Evolutionary conservation across 805 yeast species (phyloP).

Genomic region (Lachancea dasiensis): DNA sequence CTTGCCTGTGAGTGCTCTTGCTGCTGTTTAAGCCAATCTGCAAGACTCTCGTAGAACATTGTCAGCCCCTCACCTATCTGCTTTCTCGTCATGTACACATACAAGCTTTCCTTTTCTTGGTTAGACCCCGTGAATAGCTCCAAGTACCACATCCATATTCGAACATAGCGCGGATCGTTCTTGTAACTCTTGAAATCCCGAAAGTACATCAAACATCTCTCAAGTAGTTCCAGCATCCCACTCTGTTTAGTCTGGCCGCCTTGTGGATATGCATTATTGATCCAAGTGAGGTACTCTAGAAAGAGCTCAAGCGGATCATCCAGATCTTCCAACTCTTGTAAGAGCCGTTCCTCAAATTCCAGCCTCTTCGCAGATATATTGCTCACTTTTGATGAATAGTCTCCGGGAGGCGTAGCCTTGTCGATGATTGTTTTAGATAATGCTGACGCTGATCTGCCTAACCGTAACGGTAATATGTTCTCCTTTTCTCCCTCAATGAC

Average conservation of each 20-base stretch:
- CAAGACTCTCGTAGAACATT: constrained; percentile 72
- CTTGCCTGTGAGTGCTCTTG: constrained; percentile 15
- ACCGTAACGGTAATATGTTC: constrained; percentile 58
- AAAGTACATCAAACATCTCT: constrained; percentile 64
- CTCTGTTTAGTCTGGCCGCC: constrained; percentile 56
- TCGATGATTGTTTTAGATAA: constrained; percentile 40
- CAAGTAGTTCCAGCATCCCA: constrained; percentile 59
- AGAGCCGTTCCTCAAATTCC: constrained; percentile 45
- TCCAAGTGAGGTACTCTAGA: constrained; percentile 74
- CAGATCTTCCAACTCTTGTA: constrained; percentile 44
- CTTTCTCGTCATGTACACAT: constrained; percentile 61
- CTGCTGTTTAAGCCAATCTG: constrained; percentile 34
- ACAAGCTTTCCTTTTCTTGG: constrained; percentile 67
- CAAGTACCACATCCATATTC: constrained; percentile 76
- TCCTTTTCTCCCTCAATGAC: constrained; percentile 63
- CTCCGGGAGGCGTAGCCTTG: constrained; percentile 13
- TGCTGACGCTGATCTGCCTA: constrained; percentile 63
- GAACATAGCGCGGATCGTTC: constrained; percentile 76
- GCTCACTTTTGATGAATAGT: constrained; percentile 8
- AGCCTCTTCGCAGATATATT: constrained; percentile 33
- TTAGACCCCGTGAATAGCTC: constrained; percentile 30
- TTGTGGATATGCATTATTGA: constrained; percentile 53
- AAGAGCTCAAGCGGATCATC: constrained; percentile 83
- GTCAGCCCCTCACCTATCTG: constrained; percentile 66
- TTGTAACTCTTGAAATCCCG: constrained; percentile 60